Conservation (phyloP, 192 early-diverging fungal genomes). For the Backusella tuberculispora region DNA sequence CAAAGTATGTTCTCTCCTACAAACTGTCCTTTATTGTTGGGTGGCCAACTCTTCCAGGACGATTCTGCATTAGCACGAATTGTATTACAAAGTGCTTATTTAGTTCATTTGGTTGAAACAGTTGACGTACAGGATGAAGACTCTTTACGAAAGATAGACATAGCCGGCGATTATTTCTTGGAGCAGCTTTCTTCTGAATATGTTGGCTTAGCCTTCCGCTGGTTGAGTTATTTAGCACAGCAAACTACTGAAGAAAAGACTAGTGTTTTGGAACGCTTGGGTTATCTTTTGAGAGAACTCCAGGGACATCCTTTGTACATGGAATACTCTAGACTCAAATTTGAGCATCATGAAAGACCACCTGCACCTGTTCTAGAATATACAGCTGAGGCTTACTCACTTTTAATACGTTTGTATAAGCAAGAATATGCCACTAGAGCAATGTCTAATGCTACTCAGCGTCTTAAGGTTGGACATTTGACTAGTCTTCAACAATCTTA, state of each 20-base stretch:
- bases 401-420: slow-evolving; percentile 34
- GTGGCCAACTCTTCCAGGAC: slow-evolving; percentile 56
- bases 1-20: slow-evolving; percentile 39
- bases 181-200: slow-evolving; percentile 54
- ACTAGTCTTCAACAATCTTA: slow-evolving; percentile 50
- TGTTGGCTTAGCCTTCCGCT: slow-evolving; percentile 43
- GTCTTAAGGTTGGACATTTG: slow-evolving; percentile 35
- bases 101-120: slow-evolving; percentile 48
- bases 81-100: slow-evolving; percentile 56
- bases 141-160: slow-evolving; percentile 25
- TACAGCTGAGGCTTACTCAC: slow-evolving; percentile 24
- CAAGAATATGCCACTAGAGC: slow-evolving; percentile 35
- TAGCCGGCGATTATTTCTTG: slow-evolving; percentile 55
- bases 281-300: slow-evolving; percentile 19
- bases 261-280: slow-evolving; percentile 27
- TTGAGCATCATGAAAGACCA: background rate
- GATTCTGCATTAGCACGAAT: slow-evolving; percentile 60
- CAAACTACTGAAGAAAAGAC: slow-evolving; percentile 8
- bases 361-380: background rate
- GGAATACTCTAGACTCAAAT: slow-evolving; percentile 15
- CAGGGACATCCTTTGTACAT: slow-evolving; percentile 18
- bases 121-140: slow-evolving; percentile 26
- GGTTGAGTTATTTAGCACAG: slow-evolving; percentile 45
- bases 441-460: slow-evolving; percentile 23
- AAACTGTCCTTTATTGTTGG: slow-evolving; percentile 51